Percentiles rank a stretch among this genome's conserved stretches.
These are phyloP conservation scores for Drosera spatulata DNA, from an alignment of 179 eudicot species.

Conservation along the genomic window DNA sequence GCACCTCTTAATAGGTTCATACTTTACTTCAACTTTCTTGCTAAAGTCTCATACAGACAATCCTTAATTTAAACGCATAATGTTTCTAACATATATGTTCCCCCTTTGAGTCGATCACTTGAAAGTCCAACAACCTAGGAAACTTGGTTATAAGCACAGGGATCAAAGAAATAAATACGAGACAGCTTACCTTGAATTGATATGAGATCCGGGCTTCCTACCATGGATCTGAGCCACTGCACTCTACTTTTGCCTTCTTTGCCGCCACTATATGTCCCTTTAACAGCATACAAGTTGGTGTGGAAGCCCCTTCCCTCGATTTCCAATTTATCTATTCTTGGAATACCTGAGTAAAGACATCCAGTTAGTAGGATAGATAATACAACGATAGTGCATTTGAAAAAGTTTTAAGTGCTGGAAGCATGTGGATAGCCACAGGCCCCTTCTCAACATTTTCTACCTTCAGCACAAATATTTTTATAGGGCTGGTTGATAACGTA, in stretches of 20 bases:
- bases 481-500: too few species aligned
- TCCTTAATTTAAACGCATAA: too few species aligned
- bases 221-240: constrained; percentile 99
- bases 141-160: not conserved
- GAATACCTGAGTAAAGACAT: constrained; percentile 46
- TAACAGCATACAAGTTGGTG: constrained; percentile 87
- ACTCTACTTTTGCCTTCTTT: constrained; percentile 93
- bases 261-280: constrained; percentile 88
- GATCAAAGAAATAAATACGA: constrained; percentile 1
- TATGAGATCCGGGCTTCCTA: constrained; percentile 97
- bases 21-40: too few species aligned
- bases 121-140: not conserved
- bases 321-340: constrained; percentile 79
- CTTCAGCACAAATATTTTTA: too few species aligned
- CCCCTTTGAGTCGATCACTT: not conserved
- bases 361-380: not conserved
- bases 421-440: too few species aligned
- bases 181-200: constrained; percentile 73
- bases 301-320: constrained; percentile 99
- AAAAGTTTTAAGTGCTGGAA: too few species aligned
- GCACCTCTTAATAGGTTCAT: too few species aligned
- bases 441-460: too few species aligned
- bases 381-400: not conserved
- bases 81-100: too few species aligned
- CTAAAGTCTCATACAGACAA: too few species aligned